Conservation (phyloP, 345 rosid genomes). For the Citrus mangshanensis region DNA sequence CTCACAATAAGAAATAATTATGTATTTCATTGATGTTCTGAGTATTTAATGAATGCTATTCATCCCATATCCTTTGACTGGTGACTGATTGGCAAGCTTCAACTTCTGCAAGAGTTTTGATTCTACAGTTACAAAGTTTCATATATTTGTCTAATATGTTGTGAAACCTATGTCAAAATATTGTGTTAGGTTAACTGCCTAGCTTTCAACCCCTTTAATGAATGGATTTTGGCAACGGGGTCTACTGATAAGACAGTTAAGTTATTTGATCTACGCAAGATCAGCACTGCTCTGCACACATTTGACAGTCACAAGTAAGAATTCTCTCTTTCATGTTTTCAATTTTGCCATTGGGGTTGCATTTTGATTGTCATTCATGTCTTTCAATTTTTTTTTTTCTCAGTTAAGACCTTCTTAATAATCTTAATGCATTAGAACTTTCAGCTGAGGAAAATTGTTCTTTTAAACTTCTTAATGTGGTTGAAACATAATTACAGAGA, state of each 20-base stretch:
- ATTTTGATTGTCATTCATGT: neutral
- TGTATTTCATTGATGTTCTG: neutral
- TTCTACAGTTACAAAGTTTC: neutral
- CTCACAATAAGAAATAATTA: neutral
- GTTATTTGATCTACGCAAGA: slow-evolving; percentile 89
- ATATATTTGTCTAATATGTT: slow-evolving; percentile 1
- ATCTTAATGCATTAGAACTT: neutral
- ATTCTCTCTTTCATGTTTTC: neutral
- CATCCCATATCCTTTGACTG: neutral
- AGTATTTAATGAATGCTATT: neutral
- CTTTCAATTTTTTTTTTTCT: neutral
- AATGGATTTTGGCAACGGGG: slow-evolving; percentile 98
- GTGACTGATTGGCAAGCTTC: neutral
- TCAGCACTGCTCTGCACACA: slow-evolving; percentile 79
- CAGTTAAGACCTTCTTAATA: too few species aligned
- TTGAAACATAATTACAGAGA: slow-evolving; percentile 45
- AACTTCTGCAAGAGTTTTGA: neutral
- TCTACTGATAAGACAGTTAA: slow-evolving; percentile 98
- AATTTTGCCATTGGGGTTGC: neutral
- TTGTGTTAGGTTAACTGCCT: slow-evolving; percentile 80
- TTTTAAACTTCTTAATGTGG: neutral
- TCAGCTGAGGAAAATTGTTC: neutral
- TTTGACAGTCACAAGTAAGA: slow-evolving; percentile 95
- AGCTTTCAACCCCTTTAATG: slow-evolving; percentile 98
- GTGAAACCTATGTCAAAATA: neutral